These are phyloP conservation scores for Neurospora intermedia DNA, from an alignment of 495 filamentous ascomycete genomes.

Conservation along the genomic window DNA sequence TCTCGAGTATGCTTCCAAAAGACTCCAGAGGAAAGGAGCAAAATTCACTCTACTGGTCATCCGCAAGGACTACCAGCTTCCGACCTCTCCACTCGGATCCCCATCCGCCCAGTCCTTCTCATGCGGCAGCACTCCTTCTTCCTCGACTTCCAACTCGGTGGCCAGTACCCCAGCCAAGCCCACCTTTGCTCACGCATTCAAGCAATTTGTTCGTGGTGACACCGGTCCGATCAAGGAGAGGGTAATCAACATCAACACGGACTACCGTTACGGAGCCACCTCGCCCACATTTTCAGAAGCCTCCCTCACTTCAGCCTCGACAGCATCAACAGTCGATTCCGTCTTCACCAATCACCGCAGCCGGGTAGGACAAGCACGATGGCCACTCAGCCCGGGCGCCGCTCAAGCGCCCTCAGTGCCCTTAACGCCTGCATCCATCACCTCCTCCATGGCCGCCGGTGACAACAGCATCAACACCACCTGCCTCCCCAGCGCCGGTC, in stretches of 20 bases:
- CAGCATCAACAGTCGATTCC: constrained; percentile 12
- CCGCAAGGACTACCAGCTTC: constrained; percentile 38
- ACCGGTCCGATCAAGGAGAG: constrained; percentile 18
- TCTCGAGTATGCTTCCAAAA: constrained; percentile 41
- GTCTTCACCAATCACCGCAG: constrained; percentile 8
- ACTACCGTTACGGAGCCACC: constrained; percentile 14
- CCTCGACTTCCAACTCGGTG: constrained; percentile 16
- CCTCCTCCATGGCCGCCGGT: constrained; percentile 20
- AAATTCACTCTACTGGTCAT: constrained; percentile 41
- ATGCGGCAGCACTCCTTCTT: constrained; percentile 1
- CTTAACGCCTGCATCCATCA: constrained; percentile 30
- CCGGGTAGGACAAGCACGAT: constrained; percentile 1
- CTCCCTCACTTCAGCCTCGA: constrained; percentile 13
- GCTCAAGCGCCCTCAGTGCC: constrained; percentile 21
- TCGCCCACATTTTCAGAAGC: constrained; percentile 23
- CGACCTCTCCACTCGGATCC: constrained; percentile 13
- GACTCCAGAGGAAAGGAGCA: constrained; percentile 34
- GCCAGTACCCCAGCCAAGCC: constrained; percentile 17
- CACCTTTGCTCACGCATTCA: constrained; percentile 23
- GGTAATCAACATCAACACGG: constrained; percentile 15
- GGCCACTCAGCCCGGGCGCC: constrained; percentile 12
- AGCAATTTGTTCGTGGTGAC: constrained; percentile 29
- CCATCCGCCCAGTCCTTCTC: background rate
- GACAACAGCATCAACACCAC: background rate
- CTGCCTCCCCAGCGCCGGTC: constrained; percentile 21